These are phyloP conservation scores for Farysia itapuensis DNA, from an alignment of 1,284 basidiomycete species.

Conservation along the genomic window DNA sequence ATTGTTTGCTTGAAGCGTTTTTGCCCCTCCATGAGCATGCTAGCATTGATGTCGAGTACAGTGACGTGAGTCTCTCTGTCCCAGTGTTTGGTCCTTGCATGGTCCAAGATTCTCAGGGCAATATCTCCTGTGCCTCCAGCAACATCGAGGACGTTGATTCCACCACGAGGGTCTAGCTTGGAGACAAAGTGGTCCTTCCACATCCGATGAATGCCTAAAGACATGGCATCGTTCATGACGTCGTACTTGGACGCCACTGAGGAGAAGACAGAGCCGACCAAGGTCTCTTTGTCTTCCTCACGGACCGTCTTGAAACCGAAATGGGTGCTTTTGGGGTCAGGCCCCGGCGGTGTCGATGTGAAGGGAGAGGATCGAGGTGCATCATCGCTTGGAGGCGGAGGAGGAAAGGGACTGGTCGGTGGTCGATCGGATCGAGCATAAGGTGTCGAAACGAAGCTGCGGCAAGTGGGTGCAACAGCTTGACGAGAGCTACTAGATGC, in stretches of 20 bases:
- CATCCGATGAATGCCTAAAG: conserved; percentile 88
- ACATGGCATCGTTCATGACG: conserved; percentile 98
- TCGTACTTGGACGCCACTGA: conserved; percentile 96
- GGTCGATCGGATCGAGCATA: conserved; percentile 24
- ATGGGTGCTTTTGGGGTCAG: conserved; percentile 65
- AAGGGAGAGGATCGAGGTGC: background rate
- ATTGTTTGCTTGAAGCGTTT: conserved; percentile 66
- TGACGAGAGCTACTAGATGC: conserved; percentile 17
- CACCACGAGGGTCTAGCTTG: conserved; percentile 72
- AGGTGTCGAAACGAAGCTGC: conserved; percentile 25
- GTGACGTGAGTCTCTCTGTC: conserved; percentile 74
- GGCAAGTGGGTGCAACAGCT: conserved; percentile 21
- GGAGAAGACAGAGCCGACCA: conserved; percentile 88
- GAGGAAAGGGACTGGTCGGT: conserved; percentile 34
- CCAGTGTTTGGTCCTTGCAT: conserved; percentile 78
- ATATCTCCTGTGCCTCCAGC: conserved; percentile 97
- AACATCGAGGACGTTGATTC: conserved; percentile 79
- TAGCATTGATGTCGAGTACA: conserved; percentile 89
- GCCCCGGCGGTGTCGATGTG: background rate
- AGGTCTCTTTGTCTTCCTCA: conserved; percentile 70
- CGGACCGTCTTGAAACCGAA: conserved; percentile 89
- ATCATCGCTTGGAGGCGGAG: conserved; percentile 47
- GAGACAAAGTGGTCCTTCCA: conserved; percentile 94
- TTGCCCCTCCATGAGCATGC: conserved; percentile 92
- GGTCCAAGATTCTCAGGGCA: conserved; percentile 87